These are phyloP conservation scores for Colletotrichum tofieldiae DNA, from an alignment of 2,329 filamentous ascomycete species.

Conservation along the genomic window DNA sequence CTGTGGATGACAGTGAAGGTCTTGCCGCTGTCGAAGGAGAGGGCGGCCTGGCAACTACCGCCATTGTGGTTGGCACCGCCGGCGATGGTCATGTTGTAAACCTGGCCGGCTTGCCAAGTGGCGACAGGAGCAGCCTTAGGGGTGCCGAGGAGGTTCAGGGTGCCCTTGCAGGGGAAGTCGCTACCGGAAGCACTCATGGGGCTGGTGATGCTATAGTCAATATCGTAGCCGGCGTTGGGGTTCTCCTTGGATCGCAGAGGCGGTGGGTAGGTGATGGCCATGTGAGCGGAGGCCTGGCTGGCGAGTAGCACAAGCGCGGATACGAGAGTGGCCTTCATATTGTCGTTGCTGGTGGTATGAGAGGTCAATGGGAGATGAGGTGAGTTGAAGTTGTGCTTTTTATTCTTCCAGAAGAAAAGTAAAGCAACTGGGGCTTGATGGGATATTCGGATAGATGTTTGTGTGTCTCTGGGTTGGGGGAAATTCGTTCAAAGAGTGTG, in stretches of 20 bases:
- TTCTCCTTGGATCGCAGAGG: conserved; percentile 70
- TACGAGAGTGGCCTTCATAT: conserved; percentile 45
- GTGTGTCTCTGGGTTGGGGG: background rate
- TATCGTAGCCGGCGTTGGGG: conserved; percentile 58
- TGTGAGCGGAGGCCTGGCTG: conserved; percentile 66
- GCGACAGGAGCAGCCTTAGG: conserved; percentile 68
- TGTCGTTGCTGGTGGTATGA: conserved; percentile 44
- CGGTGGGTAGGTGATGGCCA: conserved; percentile 69
- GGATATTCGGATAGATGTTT: background rate
- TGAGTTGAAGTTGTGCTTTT: conserved; percentile 3
- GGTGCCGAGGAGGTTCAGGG: conserved; percentile 65
- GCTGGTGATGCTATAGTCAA: conserved; percentile 81
- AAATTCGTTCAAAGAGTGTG: conserved; percentile 24
- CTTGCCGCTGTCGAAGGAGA: conserved; percentile 80
- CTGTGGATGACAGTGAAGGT: conserved; percentile 79
- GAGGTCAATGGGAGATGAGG: conserved; percentile 12
- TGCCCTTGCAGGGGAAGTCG: conserved; percentile 85
- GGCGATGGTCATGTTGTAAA: conserved; percentile 75
- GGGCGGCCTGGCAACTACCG: conserved; percentile 82
- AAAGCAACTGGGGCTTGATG: conserved; percentile 15
- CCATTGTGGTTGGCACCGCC: conserved; percentile 77
- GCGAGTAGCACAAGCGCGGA: conserved; percentile 53
- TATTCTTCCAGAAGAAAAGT: conserved; percentile 1
- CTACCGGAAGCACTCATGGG: conserved; percentile 74
- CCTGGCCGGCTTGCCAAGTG: conserved; percentile 73